Percentiles rank a stretch among this genome's conserved stretches.
phyloP scores from a whole-genome alignment of 176 grass and related monocot species.

The Oropetium thomaeum region DNA sequence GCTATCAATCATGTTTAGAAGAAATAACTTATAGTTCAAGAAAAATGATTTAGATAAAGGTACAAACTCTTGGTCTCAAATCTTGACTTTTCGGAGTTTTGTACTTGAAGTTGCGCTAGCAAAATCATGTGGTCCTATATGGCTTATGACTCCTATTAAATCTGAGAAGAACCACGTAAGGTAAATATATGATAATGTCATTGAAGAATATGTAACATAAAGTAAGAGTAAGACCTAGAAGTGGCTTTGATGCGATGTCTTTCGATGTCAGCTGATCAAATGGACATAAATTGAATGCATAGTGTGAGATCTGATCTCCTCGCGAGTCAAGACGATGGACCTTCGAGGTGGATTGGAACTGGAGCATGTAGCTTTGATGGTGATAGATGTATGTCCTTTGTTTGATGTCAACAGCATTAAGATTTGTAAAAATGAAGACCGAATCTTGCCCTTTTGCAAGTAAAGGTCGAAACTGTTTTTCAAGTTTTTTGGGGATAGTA shows the following conservation, averaged over 20 bases:
- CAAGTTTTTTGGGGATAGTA: background rate
- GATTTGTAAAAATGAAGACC: background rate
- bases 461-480: background rate
- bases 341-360: background rate
- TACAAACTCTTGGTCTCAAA: background rate
- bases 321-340: background rate
- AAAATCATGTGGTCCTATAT: background rate
- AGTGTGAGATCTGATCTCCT: background rate
- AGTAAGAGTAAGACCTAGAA: background rate
- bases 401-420: too few relatives aligned
- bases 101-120: background rate
- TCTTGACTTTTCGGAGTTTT: background rate
- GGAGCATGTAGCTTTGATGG: background rate
- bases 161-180: background rate
- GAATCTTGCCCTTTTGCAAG: background rate
- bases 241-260: background rate
- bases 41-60: background rate
- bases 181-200: background rate
- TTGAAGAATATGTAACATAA: background rate
- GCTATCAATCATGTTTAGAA: background rate
- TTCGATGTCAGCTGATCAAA: background rate
- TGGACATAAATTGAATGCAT: background rate
- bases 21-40: background rate
- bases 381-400: too few relatives aligned
- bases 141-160: background rate